Evolutionary conservation across 1,284 basidiomycete genomes (phyloP), one percentile per base, ranked within the genome.

Genomic region (Sparassis latifolia): DNA sequence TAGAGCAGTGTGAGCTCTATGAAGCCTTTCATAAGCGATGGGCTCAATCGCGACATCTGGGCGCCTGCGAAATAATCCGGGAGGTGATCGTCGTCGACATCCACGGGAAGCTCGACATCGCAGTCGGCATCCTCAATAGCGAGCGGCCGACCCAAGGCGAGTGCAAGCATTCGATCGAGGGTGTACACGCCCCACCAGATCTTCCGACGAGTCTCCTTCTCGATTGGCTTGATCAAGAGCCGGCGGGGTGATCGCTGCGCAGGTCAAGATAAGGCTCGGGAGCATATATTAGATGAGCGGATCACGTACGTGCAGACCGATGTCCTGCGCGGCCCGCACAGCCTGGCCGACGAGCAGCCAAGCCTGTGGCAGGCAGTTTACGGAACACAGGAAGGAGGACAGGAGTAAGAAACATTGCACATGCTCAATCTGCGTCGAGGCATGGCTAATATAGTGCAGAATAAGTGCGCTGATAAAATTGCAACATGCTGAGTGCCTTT

Each of bases 111-210:
- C 61, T 92, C 89, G 30, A 86, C 85, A 61, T 91, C 88, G 61
- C 89, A 90, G 63, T 91, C 88, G 4, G 79, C 70, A 65, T 91
- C 88, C 59, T 89, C 86, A 55, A 88, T 74, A 30, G 87, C 89
- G 48, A 91, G 74, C 4, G 88, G 89, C 6, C 91, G 79, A 42
- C 91, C 91, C 6, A 94, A 75, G 10, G 90, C 85, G 49, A 93
- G 78, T 27, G 92, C 92, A 31, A 94, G 82, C 86, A 93, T 91
- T 49, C 90, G 84, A 66, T 94, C 92, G 31, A 94, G 73, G 12
- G 84, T 84, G 62, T 94, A 94, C 30, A 92, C 86, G 37, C 87
- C 84, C 89, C 91, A 93, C 89, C 92, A 94, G 44, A 92, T 85
- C 67, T 92, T 89, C 48, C 86, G 75, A 33, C 90, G 82, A 0